Conservation (phyloP, 768 basidiomycete genomes). For the Suillus brevipes region DNA sequence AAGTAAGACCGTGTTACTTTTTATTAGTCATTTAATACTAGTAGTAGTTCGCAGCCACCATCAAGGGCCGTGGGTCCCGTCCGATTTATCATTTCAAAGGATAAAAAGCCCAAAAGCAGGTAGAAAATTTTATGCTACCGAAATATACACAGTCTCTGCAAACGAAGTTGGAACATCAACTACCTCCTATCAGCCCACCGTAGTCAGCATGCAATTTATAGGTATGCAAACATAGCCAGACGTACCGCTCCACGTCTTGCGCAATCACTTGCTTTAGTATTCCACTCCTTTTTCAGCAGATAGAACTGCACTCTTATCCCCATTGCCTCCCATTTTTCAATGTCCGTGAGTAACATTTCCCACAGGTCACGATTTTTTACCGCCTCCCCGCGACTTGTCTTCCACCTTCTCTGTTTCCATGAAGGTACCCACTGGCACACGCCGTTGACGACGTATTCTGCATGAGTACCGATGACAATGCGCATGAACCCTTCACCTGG, state of each 20-base stretch:
- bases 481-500: constrained; percentile 29
- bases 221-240: not conserved
- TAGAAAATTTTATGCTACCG: not conserved
- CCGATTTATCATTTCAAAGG: not conserved
- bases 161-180: not conserved
- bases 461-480: constrained; percentile 34
- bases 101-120: not conserved
- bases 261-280: constrained; percentile 6
- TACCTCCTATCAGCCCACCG: not conserved
- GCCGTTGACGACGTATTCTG: constrained; percentile 32
- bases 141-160: not conserved
- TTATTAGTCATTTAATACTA: not conserved
- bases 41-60: not conserved
- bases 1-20: not conserved
- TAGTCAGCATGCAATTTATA: not conserved
- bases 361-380: constrained; percentile 16
- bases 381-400: constrained; percentile 12
- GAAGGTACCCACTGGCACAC: constrained; percentile 20
- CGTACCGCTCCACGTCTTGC: constrained; percentile 8
- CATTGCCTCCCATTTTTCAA: constrained; percentile 9
- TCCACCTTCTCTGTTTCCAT: constrained; percentile 23
- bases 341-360: constrained; percentile 10
- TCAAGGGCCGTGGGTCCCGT: not conserved
- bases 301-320: constrained; percentile 9
- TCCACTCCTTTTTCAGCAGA: constrained; percentile 10